Conservation (phyloP, 225 moss, liverwort and hornwort genomes). For the Physcomitrium patens region DNA sequence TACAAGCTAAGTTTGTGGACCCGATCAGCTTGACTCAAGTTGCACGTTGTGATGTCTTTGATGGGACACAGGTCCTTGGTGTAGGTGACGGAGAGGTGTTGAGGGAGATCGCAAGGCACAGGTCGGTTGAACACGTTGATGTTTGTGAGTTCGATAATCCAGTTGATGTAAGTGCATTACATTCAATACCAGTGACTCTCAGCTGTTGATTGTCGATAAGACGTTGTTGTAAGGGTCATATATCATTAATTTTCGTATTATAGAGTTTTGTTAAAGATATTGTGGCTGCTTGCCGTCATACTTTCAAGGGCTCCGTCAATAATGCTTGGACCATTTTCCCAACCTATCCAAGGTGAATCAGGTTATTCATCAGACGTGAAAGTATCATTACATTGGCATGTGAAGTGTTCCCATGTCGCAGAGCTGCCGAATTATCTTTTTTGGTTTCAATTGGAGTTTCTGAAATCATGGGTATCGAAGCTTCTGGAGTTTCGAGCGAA, state of each 20-base stretch:
- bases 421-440: neutral
- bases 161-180: constrained; percentile 79
- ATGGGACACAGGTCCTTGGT: constrained; percentile 74
- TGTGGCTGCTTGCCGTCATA: constrained; percentile 67
- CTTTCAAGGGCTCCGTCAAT: constrained; percentile 90
- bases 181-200: neutral
- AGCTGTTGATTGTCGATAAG: no score
- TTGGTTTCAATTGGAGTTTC: neutral
- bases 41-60: constrained; percentile 18
- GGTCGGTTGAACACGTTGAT: constrained; percentile 82
- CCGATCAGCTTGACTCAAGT: neutral
- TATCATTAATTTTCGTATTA: no score
- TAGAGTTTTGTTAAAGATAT: constrained; percentile 73
- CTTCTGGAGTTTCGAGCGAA: neutral
- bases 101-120: constrained; percentile 90
- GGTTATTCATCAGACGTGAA: neutral
- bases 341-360: constrained; percentile 83
- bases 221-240: no score
- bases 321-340: constrained; percentile 99
- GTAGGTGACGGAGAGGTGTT: constrained; percentile 98
- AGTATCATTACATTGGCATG: neutral
- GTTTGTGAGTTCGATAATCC: constrained; percentile 99
- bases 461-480: no score
- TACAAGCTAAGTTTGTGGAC: neutral
- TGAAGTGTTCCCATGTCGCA: neutral